Conservation (phyloP, 352 stramenopile genomes). For the Blastocystis sp. region DNA sequence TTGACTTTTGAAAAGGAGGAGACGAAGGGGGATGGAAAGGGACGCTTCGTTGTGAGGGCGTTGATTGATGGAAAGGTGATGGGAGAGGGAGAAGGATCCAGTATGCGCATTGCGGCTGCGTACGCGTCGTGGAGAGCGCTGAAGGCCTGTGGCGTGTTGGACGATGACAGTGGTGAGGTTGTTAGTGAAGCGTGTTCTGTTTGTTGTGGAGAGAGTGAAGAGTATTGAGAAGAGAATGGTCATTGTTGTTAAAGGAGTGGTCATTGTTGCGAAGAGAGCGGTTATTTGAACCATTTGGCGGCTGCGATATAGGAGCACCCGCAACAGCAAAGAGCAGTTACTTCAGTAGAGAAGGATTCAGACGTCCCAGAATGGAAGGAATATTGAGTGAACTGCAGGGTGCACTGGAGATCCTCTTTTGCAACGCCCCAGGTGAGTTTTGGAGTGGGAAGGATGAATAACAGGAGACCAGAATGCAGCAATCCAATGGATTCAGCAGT, state of each 20-base stretch:
- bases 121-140: constrained; percentile 35
- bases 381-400: constrained; percentile 12
- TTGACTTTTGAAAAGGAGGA: neutral
- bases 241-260: no score
- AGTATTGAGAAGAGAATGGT: no score
- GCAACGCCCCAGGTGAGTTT: neutral
- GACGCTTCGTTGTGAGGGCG: neutral
- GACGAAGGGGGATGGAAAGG: neutral
- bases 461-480: constrained; percentile 46
- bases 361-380: no score
- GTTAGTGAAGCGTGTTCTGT: neutral
- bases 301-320: no score
- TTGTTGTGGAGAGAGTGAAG: no score
- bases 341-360: no score
- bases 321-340: no score
- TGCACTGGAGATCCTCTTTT: constrained; percentile 42
- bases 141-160: neutral
- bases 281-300: neutral
- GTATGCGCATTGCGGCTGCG: neutral
- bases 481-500: constrained; percentile 49
- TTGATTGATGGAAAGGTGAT: neutral
- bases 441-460: neutral
- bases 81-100: neutral
- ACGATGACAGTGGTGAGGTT: neutral
- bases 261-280: no score